Evolutionary conservation across 2,329 filamentous ascomycete genomes (phyloP), one percentile per base, ranked within the genome.

Genomic region (Fusarium metavorans): DNA sequence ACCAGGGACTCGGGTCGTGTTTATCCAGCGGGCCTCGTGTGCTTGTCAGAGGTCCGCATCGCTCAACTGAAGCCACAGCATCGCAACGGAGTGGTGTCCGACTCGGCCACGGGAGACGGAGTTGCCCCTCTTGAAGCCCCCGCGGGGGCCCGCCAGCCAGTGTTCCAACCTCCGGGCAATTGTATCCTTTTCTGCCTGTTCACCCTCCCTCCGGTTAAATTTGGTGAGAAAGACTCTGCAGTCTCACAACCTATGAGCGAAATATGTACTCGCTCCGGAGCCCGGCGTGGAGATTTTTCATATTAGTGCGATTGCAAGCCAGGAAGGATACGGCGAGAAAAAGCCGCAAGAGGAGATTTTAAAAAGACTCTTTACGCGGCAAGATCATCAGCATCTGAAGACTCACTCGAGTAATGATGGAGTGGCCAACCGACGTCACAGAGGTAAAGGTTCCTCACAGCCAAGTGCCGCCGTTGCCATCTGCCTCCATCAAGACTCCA

Each of bases 361-460:
- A 25, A 50, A 50, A 69, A 63, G 43, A 35, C 62, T 69, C 58
- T 30, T 52, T 18, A 54, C 35, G n/a, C 54, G 52, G 60, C 58
- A 63, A 64, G 62, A 66, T 58, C 56, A 64, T 41, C 59, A 64
- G 37, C 50, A 52, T 52, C 48, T 68, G 54, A 54, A 30, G 43
- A 32, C 48, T 43, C 35, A 35, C 14, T 63, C 57, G 62, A 60
- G 43, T 58, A 74, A 74, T 75, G 69, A 67, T 62, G 62, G 58
- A 66, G 68, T 72, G 64, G 64, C 70, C 67, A 77, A 68, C 59
- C 73, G 67, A 78, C 76, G 72, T 78, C 76, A 78, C 70, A 76
- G 25, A 56, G 68, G 57, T 48, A 35, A 73, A 32, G 56, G 73
- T 74, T 72, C 62, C 52, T 59, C 57, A 14, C 48, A 48, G 59